Conservation (phyloP, 2,329 filamentous ascomycete genomes). For the Colletotrichum tamarilloi region DNA sequence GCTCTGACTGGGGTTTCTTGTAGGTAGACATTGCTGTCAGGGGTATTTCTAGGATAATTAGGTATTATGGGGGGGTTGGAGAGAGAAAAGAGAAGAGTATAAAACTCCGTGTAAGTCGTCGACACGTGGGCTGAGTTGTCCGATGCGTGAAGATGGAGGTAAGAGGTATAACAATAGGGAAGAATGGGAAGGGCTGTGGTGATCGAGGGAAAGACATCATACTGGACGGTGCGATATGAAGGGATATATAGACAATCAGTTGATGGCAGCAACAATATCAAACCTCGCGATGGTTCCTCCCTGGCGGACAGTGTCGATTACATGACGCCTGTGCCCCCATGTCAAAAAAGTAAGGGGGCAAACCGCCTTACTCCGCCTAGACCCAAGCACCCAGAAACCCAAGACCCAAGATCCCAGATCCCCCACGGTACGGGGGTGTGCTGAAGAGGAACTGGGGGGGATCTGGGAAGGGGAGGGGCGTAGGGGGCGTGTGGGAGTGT, state of each 20-base stretch:
- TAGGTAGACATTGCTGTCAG: slow-evolving; percentile 34
- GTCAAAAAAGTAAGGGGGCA: slow-evolving; percentile 29
- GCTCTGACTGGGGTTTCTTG: slow-evolving; percentile 40
- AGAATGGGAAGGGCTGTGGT: slow-evolving; percentile 19
- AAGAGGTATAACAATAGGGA: slow-evolving; percentile 31
- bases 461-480: not conserved
- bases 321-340: slow-evolving; percentile 9
- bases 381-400: not conserved
- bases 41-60: slow-evolving; percentile 31
- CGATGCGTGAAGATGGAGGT: not conserved
- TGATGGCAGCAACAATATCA: not conserved
- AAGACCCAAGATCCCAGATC: not conserved
- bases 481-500: not conserved
- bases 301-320: slow-evolving; percentile 16
- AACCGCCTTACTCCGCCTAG: not conserved
- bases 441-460: not conserved
- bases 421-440: slow-evolving; percentile 16
- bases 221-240: not conserved
- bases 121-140: not conserved
- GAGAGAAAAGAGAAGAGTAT: not conserved
- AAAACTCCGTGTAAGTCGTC: not conserved
- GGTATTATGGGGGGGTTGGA: slow-evolving; percentile 11
- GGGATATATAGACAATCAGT: slow-evolving; percentile 30
- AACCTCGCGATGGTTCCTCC: slow-evolving; percentile 22
- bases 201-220: not conserved